phyloP scores from a whole-genome alignment of 2,329 filamentous ascomycete genomes.

The Polychaeton citri region DNA sequence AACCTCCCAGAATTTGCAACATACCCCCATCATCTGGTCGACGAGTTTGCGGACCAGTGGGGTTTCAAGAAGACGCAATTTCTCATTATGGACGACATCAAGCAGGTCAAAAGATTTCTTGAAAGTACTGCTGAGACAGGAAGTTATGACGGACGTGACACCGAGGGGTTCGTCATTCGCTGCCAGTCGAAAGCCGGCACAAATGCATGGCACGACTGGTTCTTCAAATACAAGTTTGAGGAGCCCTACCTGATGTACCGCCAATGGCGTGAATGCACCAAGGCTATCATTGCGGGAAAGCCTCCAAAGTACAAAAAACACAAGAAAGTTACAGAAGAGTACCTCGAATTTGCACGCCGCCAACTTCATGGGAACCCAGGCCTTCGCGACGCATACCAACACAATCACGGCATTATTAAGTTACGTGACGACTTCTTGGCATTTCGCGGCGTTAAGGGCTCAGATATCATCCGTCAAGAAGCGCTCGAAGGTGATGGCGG shows the following conservation, averaged over 20 bases:
- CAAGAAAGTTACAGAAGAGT: slow-evolving; percentile 76
- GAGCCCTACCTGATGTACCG: slow-evolving; percentile 98
- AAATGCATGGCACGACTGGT: slow-evolving; percentile 71
- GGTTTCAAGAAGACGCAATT: slow-evolving; percentile 84
- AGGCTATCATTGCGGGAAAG: slow-evolving; percentile 65
- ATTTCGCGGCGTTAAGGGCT: slow-evolving; percentile 71
- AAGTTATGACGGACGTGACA: slow-evolving; percentile 78
- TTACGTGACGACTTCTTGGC: slow-evolving; percentile 78
- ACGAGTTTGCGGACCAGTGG: slow-evolving; percentile 82
- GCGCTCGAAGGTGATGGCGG: slow-evolving; percentile 39
- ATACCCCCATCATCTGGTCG: slow-evolving; percentile 69
- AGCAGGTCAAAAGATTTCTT: slow-evolving; percentile 64
- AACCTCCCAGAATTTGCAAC: slow-evolving; percentile 89
- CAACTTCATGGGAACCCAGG: slow-evolving; percentile 56
- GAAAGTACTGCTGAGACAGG: slow-evolving; percentile 79
- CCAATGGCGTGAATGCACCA: slow-evolving; percentile 96
- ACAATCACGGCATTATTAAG: slow-evolving; percentile 90
- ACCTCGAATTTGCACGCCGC: slow-evolving; percentile 66
- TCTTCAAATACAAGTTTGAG: slow-evolving; percentile 99
- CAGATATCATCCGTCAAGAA: slow-evolving; percentile 73
- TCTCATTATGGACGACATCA: slow-evolving; percentile 60
- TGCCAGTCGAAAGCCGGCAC: slow-evolving; percentile 50
- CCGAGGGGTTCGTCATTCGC: slow-evolving; percentile 92
- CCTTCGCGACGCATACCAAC: slow-evolving; percentile 58
- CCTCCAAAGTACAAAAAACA: slow-evolving; percentile 76